Conservation (phyloP, 1,284 basidiomycete genomes). For the Ustilago curta region DNA sequence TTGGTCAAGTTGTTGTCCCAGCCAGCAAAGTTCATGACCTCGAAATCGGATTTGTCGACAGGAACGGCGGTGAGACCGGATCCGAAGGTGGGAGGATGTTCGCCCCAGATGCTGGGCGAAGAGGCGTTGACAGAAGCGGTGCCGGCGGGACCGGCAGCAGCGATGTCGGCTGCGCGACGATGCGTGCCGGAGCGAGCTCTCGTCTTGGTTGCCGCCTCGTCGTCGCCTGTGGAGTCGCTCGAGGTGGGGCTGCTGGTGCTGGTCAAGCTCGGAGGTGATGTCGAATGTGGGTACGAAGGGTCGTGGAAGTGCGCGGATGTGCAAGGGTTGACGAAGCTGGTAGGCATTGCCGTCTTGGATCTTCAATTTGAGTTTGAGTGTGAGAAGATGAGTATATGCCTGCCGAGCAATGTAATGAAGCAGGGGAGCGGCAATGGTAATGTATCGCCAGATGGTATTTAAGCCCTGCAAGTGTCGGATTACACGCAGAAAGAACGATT, state of each 20-base stretch:
- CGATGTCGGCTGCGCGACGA: slow-evolving; percentile 14
- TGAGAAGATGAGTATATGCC: not conserved
- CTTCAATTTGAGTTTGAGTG: no score
- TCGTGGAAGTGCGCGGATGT: slow-evolving; percentile 12
- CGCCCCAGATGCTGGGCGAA: slow-evolving; percentile 45
- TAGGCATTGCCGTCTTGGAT: slow-evolving; percentile 34
- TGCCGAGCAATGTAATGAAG: not conserved
- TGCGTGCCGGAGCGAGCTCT: slow-evolving; percentile 12
- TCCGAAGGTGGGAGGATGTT: slow-evolving; percentile 20
- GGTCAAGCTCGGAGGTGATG: slow-evolving; percentile 47
- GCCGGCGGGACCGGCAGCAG: not conserved
- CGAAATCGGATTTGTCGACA: slow-evolving; percentile 24
- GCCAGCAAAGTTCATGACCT: slow-evolving; percentile 37
- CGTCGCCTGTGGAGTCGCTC: slow-evolving; percentile 49
- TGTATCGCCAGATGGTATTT: not conserved
- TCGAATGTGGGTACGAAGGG: slow-evolving; percentile 15
- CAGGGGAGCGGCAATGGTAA: not conserved
- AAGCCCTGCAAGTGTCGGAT: not conserved
- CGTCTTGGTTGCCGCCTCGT: slow-evolving; percentile 27
- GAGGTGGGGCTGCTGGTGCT: slow-evolving; percentile 46
- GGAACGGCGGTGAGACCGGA: slow-evolving; percentile 20
- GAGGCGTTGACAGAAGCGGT: slow-evolving; percentile 14
- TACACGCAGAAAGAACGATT: not conserved
- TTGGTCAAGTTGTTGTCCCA: slow-evolving; percentile 44
- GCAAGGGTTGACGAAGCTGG: slow-evolving; percentile 26